Evolutionary conservation across 441 rosid species (phyloP), one percentile per base, ranked within the genome.

Genomic region (Euphorbia schlechtendalii): DNA sequence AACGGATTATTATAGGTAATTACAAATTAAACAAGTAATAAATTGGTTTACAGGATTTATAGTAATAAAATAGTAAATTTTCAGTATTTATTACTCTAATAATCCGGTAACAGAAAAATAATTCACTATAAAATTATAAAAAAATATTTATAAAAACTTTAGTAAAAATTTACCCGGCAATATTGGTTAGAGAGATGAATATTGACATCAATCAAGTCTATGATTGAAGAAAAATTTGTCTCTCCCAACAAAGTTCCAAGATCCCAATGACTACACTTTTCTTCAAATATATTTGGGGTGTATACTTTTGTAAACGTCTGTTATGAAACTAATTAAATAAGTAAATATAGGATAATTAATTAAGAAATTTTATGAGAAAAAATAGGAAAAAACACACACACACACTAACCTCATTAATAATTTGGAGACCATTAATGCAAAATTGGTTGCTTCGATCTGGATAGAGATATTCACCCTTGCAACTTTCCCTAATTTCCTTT

Each of bases 251-350:
- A 51, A 49, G 58, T 14, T 13, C 65, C 43, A 20, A 67, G 59
- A 36, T 67, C 64, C 71, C 71, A 59, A 9, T 28, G 1, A 15
- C 24, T 55, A 25, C 71, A 67, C 58, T 59, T 52, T 1, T 64
- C 64, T 59, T 67, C 71, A 48, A 34, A 10, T 15, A 67, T 4
- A 38, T 67, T 59, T 58, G 18, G 59, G 7, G 20, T 0, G 48
- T 34, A 67, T 2, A 49, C 1, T 34, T 36, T 24, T n/a, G 17
- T 24, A 1, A 59, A 59, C 0, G 65, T 21, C 71, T 59, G 12
- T 3, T 3, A 12, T n/a, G 20, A 48, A 17, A 48, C n/a, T 48
- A 3, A 64, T 13, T 54, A 54, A 52, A 27, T 64, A 36, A 36
- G 9, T n/a, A 45, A n/a, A n/a, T n/a, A n/a, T n/a, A 45, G 12